Conservation (phyloP, 2,329 filamentous ascomycete genomes). For the Endocalyx cinctus region DNA sequence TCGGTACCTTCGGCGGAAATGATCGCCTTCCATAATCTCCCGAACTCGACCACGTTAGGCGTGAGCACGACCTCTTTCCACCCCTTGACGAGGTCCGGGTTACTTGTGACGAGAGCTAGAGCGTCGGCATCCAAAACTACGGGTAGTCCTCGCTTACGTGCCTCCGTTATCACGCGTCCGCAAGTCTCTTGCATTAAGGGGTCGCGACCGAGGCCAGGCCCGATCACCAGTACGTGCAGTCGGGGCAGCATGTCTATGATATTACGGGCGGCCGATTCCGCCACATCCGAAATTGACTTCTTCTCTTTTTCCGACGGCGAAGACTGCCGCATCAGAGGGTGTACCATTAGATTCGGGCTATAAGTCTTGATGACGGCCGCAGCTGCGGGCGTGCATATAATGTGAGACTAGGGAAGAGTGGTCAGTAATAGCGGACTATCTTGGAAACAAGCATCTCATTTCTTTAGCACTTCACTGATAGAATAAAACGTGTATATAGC, state of each 20-base stretch:
- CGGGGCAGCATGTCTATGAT: slow-evolving; percentile 80
- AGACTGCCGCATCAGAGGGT: slow-evolving; percentile 86
- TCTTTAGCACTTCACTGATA: no score
- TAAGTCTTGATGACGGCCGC: slow-evolving; percentile 93
- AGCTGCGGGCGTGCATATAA: slow-evolving; percentile 90
- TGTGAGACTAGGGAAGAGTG: slow-evolving; percentile 61
- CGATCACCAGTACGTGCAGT: slow-evolving; percentile 87
- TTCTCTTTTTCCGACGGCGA: slow-evolving; percentile 33
- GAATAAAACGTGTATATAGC: no score
- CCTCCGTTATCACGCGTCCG: slow-evolving; percentile 71
- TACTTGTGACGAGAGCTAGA: slow-evolving; percentile 68
- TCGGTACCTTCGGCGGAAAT: slow-evolving; percentile 37
- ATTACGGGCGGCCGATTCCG: slow-evolving; percentile 56
- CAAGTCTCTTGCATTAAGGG: slow-evolving; percentile 85
- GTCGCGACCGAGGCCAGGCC: slow-evolving; percentile 87
- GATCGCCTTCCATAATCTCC: slow-evolving; percentile 71
- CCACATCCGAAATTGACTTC: slow-evolving; percentile 41
- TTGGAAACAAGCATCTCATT: no score
- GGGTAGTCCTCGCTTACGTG: slow-evolving; percentile 65
- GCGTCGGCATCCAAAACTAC: slow-evolving; percentile 93
- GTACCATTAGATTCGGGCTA: slow-evolving; percentile 97
- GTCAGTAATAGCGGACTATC: not conserved
- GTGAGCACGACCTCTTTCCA: slow-evolving; percentile 85
- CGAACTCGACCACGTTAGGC: slow-evolving; percentile 93
- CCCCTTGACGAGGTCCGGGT: slow-evolving; percentile 72